Evolutionary conservation across 1,139 yeast species (phyloP).

Genomic region (Chernovozyma aurita): DNA sequence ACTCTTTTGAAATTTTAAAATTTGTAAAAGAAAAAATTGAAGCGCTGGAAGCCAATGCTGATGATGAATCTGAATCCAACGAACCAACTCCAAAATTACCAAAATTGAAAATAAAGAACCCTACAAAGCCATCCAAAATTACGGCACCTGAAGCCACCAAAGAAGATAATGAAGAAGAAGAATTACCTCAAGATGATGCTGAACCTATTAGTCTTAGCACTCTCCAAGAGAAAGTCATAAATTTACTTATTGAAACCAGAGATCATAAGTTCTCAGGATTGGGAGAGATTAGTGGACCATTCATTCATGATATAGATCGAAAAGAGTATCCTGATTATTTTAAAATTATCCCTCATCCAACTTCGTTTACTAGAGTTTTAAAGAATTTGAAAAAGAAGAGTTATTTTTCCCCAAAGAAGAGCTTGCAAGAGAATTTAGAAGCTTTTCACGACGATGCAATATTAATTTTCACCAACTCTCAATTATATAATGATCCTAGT

Average conservation of each 20-base stretch:
- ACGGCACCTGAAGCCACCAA: conserved; percentile 3
- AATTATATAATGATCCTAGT: conserved; percentile 51
- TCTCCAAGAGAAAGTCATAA: conserved; percentile 21
- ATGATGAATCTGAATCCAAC: conserved; percentile 2
- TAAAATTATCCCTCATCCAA: conserved; percentile 51
- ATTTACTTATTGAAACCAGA: conserved; percentile 32
- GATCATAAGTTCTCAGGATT: conserved; percentile 39
- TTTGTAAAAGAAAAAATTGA: conserved; percentile 39
- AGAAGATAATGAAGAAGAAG: conserved; percentile 5
- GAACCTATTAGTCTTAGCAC: conserved; percentile 16
- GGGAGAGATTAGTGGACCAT: conserved; percentile 51
- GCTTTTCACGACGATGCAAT: conserved; percentile 45
- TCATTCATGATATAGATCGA: conserved; percentile 52
- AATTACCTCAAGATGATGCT: neutral
- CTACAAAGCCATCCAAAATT: neutral
- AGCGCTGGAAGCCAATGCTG: neutral
- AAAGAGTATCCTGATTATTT: conserved; percentile 59
- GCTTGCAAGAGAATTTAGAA: conserved; percentile 37
- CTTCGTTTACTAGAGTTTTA: conserved; percentile 47
- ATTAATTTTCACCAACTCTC: conserved; percentile 55
- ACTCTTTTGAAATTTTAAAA: conserved; percentile 40
- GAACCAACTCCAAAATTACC: conserved; percentile 2
- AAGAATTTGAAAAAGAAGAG: conserved; percentile 34
- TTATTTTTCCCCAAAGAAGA: conserved; percentile 25
- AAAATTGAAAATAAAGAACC: conserved; percentile 11